These are phyloP conservation scores for Acanthamoeba culbertsoni DNA, from an alignment of 208 protist genomes.

Conservation along the genomic window DNA sequence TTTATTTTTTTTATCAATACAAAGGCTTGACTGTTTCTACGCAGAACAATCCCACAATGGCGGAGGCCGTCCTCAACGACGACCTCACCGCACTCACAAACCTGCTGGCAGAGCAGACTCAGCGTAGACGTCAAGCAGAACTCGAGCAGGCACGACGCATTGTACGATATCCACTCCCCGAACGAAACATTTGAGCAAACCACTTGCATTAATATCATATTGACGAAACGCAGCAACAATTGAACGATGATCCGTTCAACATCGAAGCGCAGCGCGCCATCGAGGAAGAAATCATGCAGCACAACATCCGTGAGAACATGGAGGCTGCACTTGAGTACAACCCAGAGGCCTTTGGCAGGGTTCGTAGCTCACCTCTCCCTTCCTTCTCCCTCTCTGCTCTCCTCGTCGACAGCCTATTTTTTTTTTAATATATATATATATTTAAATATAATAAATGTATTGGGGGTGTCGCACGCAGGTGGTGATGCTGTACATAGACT, in stretches of 20 bases:
- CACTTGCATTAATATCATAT: too few relatives aligned
- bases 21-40: background rate
- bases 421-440: background rate
- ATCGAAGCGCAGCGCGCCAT: conserved; percentile 84
- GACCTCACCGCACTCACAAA: conserved; percentile 24
- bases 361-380: background rate
- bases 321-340: conserved; percentile 91
- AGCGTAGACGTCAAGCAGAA: background rate
- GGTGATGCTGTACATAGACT: conserved; percentile 92
- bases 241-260: conserved; percentile 78
- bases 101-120: background rate
- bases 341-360: conserved; percentile 90
- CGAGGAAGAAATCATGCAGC: conserved; percentile 86
- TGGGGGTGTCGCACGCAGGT: too few relatives aligned
- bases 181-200: too few relatives aligned
- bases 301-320: conserved; percentile 91
- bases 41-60: conserved; percentile 68
- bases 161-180: too few relatives aligned
- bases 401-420: background rate
- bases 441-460: too few relatives aligned
- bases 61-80: conserved; percentile 67
- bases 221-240: background rate
- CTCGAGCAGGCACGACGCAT: conserved; percentile 21
- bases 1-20: background rate
- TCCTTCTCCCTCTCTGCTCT: background rate